phyloP scores from a whole-genome alignment of 139 green algal genomes.

The Limnomonas spitsbergensis region DNA sequence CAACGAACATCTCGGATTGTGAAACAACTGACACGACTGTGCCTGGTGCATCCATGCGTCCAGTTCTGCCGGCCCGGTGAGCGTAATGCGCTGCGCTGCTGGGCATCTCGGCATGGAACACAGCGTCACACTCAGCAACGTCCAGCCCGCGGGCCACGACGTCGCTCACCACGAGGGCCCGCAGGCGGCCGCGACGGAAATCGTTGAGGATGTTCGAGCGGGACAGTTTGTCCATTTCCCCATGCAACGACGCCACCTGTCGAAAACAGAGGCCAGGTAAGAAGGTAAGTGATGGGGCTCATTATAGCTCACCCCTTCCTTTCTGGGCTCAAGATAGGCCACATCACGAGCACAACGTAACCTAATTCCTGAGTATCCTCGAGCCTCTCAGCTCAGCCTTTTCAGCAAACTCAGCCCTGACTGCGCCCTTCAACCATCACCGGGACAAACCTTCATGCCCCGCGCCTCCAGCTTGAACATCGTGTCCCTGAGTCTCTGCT shows the following conservation, averaged over 20 bases:
- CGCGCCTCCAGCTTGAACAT: constrained; percentile 78
- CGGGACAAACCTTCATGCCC: constrained; percentile 69
- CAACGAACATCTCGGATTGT: constrained; percentile 65
- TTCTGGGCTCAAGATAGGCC: no score
- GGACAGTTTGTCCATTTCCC: constrained; percentile 75
- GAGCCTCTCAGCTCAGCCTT: no score
- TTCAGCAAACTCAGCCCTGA: no score
- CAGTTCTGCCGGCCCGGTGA: constrained; percentile 83
- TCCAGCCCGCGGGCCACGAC: constrained; percentile 90
- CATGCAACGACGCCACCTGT: constrained; percentile 68
- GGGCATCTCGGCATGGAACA: constrained; percentile 90
- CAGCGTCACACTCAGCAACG: constrained; percentile 70
- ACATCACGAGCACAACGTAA: no score
- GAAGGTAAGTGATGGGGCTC: no score
- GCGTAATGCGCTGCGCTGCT: constrained; percentile 79
- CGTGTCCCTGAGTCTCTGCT: constrained; percentile 79
- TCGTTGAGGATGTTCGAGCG: constrained; percentile 61
- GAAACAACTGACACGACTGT: constrained; percentile 68
- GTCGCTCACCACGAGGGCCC: constrained; percentile 83
- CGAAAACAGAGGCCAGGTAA: not conserved
- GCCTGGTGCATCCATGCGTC: constrained; percentile 65
- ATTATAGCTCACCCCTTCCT: no score
- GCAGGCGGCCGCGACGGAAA: constrained; percentile 68
- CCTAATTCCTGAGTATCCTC: no score
- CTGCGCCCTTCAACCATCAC: no score